phyloP scores from a whole-genome alignment of 1,139 yeast genomes.

The Wickerhamomyces sp. region DNA sequence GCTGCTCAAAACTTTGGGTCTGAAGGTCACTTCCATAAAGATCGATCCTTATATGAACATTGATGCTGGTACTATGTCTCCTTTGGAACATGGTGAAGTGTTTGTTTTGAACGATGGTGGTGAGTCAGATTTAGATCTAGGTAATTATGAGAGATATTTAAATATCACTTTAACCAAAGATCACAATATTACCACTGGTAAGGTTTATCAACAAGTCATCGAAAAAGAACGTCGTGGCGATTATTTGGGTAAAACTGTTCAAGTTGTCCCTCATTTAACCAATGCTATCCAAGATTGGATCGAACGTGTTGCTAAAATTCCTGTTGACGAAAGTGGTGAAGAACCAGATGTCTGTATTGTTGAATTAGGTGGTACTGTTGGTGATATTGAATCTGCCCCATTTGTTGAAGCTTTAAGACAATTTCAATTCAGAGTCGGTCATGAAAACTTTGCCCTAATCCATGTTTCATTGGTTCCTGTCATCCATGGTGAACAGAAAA shows the following conservation, averaged over 20 bases:
- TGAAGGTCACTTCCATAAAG: slow-evolving; percentile 93
- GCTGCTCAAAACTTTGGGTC: slow-evolving; percentile 86
- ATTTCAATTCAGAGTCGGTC: slow-evolving; percentile 95
- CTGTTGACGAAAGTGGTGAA: slow-evolving; percentile 88
- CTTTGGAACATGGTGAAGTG: slow-evolving; percentile 98
- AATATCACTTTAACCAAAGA: slow-evolving; percentile 89
- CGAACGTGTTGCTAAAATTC: slow-evolving; percentile 84
- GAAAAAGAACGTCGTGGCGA: slow-evolving; percentile 96
- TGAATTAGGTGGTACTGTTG: slow-evolving; percentile 98
- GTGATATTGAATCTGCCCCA: slow-evolving; percentile 98
- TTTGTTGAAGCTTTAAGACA: slow-evolving; percentile 98
- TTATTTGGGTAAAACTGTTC: slow-evolving; percentile 98
- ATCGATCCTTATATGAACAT: slow-evolving; percentile 99
- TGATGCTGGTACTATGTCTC: slow-evolving; percentile 99
- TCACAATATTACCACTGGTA: slow-evolving; percentile 98
- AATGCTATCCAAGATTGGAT: slow-evolving; percentile 99
- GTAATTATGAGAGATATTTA: slow-evolving; percentile 95
- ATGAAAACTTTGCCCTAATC: slow-evolving; percentile 88
- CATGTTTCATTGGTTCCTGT: slow-evolving; percentile 97
- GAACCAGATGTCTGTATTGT: slow-evolving; percentile 92
- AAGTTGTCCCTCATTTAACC: slow-evolving; percentile 97
- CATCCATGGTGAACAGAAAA: slow-evolving; percentile 97
- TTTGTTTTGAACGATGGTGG: slow-evolving; percentile 98
- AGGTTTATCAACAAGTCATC: slow-evolving; percentile 89
- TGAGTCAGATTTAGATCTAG: slow-evolving; percentile 95